Percentiles rank a stretch among this genome's conserved stretches.
phyloP scores from a whole-genome alignment of 768 basidiomycete species.

The Russula brevipes region DNA sequence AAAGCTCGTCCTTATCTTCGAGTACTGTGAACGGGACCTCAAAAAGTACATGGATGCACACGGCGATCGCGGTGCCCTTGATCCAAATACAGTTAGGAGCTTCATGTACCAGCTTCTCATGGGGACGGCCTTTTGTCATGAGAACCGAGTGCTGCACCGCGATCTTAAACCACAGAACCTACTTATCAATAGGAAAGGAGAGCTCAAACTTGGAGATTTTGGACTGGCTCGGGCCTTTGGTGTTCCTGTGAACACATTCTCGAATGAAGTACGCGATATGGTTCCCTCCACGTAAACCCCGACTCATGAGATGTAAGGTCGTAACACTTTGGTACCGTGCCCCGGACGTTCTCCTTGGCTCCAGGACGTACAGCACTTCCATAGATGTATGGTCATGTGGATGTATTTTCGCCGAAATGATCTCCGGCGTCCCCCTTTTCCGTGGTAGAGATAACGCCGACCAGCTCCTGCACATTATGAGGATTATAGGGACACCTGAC shows the following conservation, averaged over 20 bases:
- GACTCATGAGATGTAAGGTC: slow-evolving; percentile 49
- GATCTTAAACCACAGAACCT: slow-evolving; percentile 99
- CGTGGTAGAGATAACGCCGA: slow-evolving; percentile 96
- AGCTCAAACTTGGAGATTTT: slow-evolving; percentile 96
- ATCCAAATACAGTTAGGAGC: slow-evolving; percentile 80
- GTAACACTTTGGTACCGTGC: slow-evolving; percentile 99
- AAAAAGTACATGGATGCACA: slow-evolving; percentile 99
- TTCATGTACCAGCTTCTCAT: slow-evolving; percentile 98
- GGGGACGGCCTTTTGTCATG: slow-evolving; percentile 97
- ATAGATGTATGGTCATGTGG: slow-evolving; percentile 99
- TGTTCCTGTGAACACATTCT: slow-evolving; percentile 98
- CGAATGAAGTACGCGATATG: slow-evolving; percentile 68
- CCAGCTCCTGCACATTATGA: slow-evolving; percentile 96
- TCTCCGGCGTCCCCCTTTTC: slow-evolving; percentile 93
- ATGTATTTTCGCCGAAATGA: slow-evolving; percentile 99
- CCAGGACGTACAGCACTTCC: slow-evolving; percentile 94
- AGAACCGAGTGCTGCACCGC: slow-evolving; percentile 95
- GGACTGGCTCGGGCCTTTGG: slow-evolving; percentile 96
- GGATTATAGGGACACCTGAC: slow-evolving; percentile 92
- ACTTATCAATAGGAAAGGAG: slow-evolving; percentile 94
- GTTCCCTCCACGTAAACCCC: slow-evolving; percentile 1
- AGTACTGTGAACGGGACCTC: slow-evolving; percentile 96
- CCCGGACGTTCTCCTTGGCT: slow-evolving; percentile 94
- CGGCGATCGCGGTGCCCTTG: slow-evolving; percentile 92
- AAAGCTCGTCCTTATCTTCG: slow-evolving; percentile 96